A percentile compares a stretch with the other conserved stretches of the same genome.
Evolutionary conservation across 208 protist genomes (phyloP).

Genomic region (Endotrypanum monterogeii): DNA sequence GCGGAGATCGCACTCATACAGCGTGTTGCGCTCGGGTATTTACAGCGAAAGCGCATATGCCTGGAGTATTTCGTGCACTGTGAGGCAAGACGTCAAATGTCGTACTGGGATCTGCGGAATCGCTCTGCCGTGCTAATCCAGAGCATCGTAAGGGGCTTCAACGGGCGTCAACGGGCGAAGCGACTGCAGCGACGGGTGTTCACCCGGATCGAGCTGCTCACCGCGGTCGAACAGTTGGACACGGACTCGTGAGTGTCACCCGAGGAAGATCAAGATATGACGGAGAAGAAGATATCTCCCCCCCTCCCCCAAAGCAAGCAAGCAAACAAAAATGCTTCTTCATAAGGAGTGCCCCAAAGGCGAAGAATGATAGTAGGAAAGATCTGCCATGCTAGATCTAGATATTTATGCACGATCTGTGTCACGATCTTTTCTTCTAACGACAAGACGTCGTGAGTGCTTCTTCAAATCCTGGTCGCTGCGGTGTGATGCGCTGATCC

Average conservation of each 20-base stretch:
- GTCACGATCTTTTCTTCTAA: not conserved
- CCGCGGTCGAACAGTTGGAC: slow-evolving; percentile 42
- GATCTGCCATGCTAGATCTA: not conserved
- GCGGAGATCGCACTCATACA: slow-evolving; percentile 44
- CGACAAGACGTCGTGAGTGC: not conserved
- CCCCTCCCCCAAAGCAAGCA: too few species aligned
- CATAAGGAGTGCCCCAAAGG: not conserved
- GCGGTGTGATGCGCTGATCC: not conserved
- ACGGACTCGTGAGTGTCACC: slow-evolving; percentile 18
- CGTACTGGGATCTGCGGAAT: slow-evolving; percentile 47
- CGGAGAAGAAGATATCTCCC: too few species aligned
- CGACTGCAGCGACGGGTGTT: slow-evolving; percentile 45
- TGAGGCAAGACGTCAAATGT: slow-evolving; percentile 30
- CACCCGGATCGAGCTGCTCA: slow-evolving; percentile 47
- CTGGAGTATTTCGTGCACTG: slow-evolving; percentile 31
- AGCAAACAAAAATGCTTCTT: too few species aligned
- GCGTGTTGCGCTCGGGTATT: slow-evolving; percentile 42
- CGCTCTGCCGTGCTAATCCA: slow-evolving; percentile 42
- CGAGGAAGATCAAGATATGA: not conserved
- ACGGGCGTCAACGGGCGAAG: slow-evolving; percentile 43
- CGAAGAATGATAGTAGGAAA: not conserved
- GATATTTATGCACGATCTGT: not conserved
- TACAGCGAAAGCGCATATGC: slow-evolving; percentile 30
- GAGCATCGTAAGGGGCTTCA: slow-evolving; percentile 49
- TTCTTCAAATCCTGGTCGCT: not conserved